These are phyloP conservation scores for Canna indica DNA, from an alignment of 176 grass and related monocot genomes.

Conservation along the genomic window DNA sequence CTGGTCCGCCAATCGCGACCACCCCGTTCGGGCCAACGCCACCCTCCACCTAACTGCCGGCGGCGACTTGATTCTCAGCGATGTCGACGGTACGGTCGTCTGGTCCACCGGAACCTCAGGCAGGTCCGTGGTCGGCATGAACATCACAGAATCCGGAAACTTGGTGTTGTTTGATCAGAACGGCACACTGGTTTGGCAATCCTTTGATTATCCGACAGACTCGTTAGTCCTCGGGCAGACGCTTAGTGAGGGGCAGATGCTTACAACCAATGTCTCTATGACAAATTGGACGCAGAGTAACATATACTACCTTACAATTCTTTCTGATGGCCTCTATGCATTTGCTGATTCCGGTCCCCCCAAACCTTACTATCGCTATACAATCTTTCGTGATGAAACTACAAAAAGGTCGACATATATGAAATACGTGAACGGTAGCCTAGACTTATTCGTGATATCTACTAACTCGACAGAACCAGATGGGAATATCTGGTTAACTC, in stretches of 20 bases:
- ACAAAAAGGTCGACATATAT: background rate
- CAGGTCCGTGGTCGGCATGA: slow-evolving; percentile 1
- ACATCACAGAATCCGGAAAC: background rate
- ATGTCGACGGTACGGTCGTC: background rate
- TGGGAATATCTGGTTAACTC: background rate
- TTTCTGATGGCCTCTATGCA: background rate
- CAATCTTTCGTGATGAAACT: background rate
- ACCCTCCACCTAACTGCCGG: background rate
- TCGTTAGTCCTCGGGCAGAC: background rate
- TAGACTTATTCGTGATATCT: background rate
- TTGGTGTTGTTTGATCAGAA: background rate
- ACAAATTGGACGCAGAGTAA: slow-evolving; percentile 11
- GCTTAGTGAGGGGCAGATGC: background rate
- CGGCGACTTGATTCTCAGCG: slow-evolving; percentile 1
- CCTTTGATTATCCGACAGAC: slow-evolving; percentile 8
- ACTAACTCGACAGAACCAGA: background rate
- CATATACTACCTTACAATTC: background rate
- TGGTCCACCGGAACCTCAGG: slow-evolving; percentile 6
- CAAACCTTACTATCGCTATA: background rate
- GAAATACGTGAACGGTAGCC: background rate
- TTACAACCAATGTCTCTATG: background rate
- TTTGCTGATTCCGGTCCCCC: background rate
- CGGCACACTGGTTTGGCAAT: background rate
- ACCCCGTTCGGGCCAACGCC: background rate
- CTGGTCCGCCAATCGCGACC: slow-evolving; percentile 7